These are phyloP conservation scores for Hippophae gyantsensis DNA, from an alignment of 306 rosid species.

Conservation along the genomic window DNA sequence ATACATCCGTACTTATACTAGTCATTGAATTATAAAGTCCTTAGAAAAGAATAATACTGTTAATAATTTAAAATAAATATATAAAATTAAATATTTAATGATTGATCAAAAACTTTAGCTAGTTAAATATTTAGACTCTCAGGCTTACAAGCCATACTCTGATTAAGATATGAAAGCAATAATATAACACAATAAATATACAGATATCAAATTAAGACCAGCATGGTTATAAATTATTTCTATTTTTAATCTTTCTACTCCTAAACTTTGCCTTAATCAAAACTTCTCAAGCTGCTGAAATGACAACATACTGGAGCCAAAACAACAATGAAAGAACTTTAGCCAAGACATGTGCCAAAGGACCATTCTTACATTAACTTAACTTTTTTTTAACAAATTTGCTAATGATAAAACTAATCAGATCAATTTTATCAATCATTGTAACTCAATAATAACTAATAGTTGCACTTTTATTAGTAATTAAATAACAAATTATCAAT, in stretches of 20 bases:
- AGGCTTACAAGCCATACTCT: no score
- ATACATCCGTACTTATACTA: no score
- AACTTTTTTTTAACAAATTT: slow-evolving; percentile 29
- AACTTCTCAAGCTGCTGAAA: slow-evolving; percentile 32
- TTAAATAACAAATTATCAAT: slow-evolving; percentile 42
- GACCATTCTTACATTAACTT: slow-evolving; percentile 42
- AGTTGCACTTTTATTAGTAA: slow-evolving; percentile 35
- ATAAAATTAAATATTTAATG: no score
- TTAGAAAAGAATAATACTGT: no score
- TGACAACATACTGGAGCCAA: slow-evolving; percentile 79
- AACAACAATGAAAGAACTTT: slow-evolving; percentile 55
- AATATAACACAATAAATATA: no score
- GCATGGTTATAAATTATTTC: no score
- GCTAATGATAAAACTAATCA: slow-evolving; percentile 40
- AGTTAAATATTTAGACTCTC: no score
- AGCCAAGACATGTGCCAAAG: slow-evolving; percentile 49
- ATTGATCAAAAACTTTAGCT: no score
- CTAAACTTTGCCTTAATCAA: slow-evolving; percentile 6
- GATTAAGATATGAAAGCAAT: no score
- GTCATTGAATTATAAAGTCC: no score
- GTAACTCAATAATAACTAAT: slow-evolving; percentile 31
- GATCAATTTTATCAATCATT: slow-evolving; percentile 62
- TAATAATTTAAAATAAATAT: no score
- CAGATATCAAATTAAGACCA: no score
- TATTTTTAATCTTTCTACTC: slow-evolving; percentile 19